These are phyloP conservation scores for Chiua virens DNA, from an alignment of 768 basidiomycete genomes.

Conservation along the genomic window DNA sequence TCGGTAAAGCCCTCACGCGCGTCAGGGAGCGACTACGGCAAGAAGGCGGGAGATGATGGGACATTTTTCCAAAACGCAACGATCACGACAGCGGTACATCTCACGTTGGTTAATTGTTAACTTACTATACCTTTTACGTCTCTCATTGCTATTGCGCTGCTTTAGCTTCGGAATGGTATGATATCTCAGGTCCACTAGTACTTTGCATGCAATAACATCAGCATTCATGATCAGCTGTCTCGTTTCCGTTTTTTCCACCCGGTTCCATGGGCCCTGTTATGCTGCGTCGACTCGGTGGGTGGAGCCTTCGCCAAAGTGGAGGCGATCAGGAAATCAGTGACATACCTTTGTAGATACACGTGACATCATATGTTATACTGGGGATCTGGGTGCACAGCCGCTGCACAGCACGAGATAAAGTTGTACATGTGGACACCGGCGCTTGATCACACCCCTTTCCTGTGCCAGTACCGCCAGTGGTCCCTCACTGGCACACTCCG, in stretches of 20 bases:
- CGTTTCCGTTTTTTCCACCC: conserved; percentile 19
- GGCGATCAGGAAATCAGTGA: too few relatives aligned
- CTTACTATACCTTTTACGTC: neutral
- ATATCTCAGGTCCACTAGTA: too few relatives aligned
- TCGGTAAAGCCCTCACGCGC: conserved; percentile 58
- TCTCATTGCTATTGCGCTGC: conserved; percentile 1
- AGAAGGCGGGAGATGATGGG: conserved; percentile 24
- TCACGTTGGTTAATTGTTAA: neutral
- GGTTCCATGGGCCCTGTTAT: neutral
- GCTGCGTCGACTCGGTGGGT: neutral
- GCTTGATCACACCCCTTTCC: too few relatives aligned
- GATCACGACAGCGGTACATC: neutral
- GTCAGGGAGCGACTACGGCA: conserved; percentile 49
- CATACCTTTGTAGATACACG: too few relatives aligned
- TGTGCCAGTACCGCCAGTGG: neutral
- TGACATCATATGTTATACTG: too few relatives aligned
- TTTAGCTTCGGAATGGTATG: neutral
- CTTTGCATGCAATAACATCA: too few relatives aligned
- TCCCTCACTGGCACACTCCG: neutral
- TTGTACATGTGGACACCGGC: too few relatives aligned
- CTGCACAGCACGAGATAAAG: too few relatives aligned
- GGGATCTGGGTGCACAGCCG: too few relatives aligned
- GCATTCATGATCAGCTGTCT: neutral
- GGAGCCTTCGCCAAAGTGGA: too few relatives aligned
- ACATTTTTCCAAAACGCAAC: neutral